A percentile compares a stretch with the other conserved stretches of the same genome.
Conservation (phyloP, 257 asterid species). For the Gardenia jasminoides region DNA sequence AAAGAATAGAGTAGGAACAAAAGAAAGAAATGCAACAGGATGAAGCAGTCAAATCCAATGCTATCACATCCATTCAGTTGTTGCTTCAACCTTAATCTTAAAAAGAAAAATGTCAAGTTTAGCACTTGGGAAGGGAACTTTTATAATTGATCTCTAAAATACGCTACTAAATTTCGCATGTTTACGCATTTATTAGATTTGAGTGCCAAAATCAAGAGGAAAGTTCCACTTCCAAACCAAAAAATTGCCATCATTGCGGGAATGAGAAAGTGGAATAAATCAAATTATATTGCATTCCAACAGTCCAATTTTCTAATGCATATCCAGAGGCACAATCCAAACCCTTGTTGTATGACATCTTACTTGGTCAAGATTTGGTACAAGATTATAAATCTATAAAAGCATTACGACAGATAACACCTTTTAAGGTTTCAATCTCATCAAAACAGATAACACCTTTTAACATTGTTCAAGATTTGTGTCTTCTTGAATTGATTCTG, state of each 20-base stretch:
- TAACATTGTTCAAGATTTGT: too few relatives aligned
- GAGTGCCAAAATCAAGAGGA: not conserved
- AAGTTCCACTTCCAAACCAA: not conserved
- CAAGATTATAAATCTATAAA: not conserved
- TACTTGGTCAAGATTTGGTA: not conserved
- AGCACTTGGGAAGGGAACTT: too few relatives aligned
- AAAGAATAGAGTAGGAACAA: not conserved
- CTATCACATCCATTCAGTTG: not conserved
- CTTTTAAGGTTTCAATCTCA: not conserved
- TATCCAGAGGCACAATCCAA: not conserved
- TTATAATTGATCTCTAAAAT: too few relatives aligned
- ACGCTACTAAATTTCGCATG: not conserved
- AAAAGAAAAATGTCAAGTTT: not conserved
- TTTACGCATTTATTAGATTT: not conserved
- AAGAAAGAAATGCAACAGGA: not conserved
- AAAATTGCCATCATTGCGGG: not conserved
- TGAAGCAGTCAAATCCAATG: not conserved
- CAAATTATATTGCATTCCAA: not conserved
- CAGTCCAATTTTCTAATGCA: not conserved
- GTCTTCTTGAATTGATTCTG: not conserved
- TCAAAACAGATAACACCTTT: too few relatives aligned
- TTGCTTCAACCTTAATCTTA: not conserved
- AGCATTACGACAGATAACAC: not conserved
- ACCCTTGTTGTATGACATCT: not conserved
- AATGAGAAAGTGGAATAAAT: not conserved